Percentiles rank a stretch among this genome's conserved stretches.
Evolutionary conservation across 148 eudicot species (phyloP).

Genomic region (Tetragonia tetragonoides): DNA sequence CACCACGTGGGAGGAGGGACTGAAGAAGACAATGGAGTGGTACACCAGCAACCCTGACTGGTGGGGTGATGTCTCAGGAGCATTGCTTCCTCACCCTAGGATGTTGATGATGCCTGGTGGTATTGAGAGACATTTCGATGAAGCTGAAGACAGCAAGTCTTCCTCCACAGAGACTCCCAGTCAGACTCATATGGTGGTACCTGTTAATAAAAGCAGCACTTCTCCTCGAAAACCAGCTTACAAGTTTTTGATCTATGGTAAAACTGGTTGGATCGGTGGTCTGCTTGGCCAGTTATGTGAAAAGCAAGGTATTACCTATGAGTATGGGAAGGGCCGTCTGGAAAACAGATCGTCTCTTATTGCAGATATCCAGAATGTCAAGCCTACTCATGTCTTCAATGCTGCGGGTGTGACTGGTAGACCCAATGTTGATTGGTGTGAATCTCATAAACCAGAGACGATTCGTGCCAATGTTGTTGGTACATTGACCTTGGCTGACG

Average conservation of each 20-base stretch:
- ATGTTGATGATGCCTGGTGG: constrained; percentile 94
- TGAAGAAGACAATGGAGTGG: constrained; percentile 73
- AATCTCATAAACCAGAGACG: constrained; percentile 59
- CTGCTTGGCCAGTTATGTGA: constrained; percentile 61
- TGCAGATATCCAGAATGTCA: constrained; percentile 51
- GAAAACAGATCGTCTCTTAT: constrained; percentile 49
- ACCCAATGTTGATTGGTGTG: constrained; percentile 85
- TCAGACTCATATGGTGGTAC: constrained; percentile 40
- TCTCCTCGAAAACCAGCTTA: constrained; percentile 32
- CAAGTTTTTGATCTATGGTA: constrained; percentile 67
- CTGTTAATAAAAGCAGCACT: constrained; percentile 21
- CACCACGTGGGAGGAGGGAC: constrained; percentile 67
- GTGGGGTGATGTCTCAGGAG: constrained; percentile 85
- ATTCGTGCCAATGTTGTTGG: constrained; percentile 67
- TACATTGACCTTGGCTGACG: constrained; percentile 63
- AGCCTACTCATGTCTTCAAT: constrained; percentile 78
- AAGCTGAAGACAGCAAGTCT: constrained; percentile 42
- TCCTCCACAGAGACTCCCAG: constrained; percentile 31
- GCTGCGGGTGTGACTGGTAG: constrained; percentile 73
- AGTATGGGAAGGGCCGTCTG: constrained; percentile 69
- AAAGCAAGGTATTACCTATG: constrained; percentile 59
- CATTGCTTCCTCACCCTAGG: constrained; percentile 76
- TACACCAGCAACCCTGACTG: constrained; percentile 59
- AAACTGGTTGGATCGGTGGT: constrained; percentile 74
- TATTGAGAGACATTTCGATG: constrained; percentile 57